Conservation (phyloP, 805 yeast genomes). For the Tetrapisispora namnaoensis region DNA sequence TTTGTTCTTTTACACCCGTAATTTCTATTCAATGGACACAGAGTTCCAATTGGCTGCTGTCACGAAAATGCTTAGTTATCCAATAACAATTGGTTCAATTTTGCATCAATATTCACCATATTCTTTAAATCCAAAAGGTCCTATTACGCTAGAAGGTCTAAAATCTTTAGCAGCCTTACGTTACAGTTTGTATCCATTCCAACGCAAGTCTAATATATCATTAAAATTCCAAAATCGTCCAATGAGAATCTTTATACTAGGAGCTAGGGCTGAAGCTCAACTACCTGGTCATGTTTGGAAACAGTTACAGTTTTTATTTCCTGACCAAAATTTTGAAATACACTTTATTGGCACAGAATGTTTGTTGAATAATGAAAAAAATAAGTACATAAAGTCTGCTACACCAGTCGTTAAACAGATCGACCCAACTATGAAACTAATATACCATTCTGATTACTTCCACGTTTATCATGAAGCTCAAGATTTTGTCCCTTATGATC, state of each 20-base stretch:
- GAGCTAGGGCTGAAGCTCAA: constrained; percentile 89
- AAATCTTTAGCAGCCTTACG: constrained; percentile 88
- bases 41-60: constrained; percentile 93
- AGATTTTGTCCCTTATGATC: constrained; percentile 96
- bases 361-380: constrained; percentile 61
- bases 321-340: constrained; percentile 70
- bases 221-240: constrained; percentile 69
- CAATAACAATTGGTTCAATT: constrained; percentile 76
- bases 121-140: constrained; percentile 70
- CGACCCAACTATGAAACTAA: constrained; percentile 63
- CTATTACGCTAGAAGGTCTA: constrained; percentile 83
- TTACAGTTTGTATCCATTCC: constrained; percentile 70
- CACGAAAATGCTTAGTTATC: constrained; percentile 88
- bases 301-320: constrained; percentile 79
- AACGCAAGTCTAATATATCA: constrained; percentile 28
- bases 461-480: constrained; percentile 84
- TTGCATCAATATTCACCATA: constrained; percentile 84
- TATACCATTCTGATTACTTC: constrained; percentile 85
- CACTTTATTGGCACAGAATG: constrained; percentile 94
- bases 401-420: constrained; percentile 64
- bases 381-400: constrained; percentile 45
- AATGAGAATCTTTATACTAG: constrained; percentile 77
- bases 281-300: constrained; percentile 94
- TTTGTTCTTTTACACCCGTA: constrained; percentile 82
- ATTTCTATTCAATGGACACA: constrained; percentile 91